A percentile compares a stretch with the other conserved stretches of the same genome.
phyloP scores from a whole-genome alignment of 345 rosid species.

The Chamaenerion angustifolium region DNA sequence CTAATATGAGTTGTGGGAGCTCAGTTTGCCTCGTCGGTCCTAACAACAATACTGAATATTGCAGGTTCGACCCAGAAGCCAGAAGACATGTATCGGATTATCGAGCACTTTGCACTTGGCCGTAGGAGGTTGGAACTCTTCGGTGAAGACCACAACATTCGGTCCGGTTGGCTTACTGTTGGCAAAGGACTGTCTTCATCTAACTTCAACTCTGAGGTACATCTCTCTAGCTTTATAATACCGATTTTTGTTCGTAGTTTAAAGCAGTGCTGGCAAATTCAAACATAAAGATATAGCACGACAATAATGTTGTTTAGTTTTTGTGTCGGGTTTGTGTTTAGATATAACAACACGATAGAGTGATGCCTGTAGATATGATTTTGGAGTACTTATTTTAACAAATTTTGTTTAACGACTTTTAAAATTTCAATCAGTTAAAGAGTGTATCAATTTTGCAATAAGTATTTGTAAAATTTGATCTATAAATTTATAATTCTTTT shows the following conservation, averaged over 20 bases:
- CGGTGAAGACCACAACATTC: conserved; percentile 93
- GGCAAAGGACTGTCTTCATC: conserved; percentile 85
- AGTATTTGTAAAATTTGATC: too few relatives aligned
- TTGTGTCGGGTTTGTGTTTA: too few relatives aligned
- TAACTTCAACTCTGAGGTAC: conserved; percentile 75
- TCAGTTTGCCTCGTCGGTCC: not conserved
- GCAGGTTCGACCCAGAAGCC: conserved; percentile 95
- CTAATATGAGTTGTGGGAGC: not conserved
- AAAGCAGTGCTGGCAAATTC: too few relatives aligned
- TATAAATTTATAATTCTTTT: too few relatives aligned
- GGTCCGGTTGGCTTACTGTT: conserved; percentile 90
- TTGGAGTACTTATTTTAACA: too few relatives aligned
- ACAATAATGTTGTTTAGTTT: too few relatives aligned
- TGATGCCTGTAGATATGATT: too few relatives aligned
- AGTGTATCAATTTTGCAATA: too few relatives aligned
- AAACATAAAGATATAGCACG: too few relatives aligned
- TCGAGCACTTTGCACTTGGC: conserved; percentile 96
- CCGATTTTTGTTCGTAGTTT: not conserved
- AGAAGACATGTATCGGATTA: conserved; percentile 93
- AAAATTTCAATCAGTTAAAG: too few relatives aligned
- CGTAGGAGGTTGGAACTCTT: conserved; percentile 95
- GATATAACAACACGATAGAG: too few relatives aligned
- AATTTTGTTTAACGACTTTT: too few relatives aligned
- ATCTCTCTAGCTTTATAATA: not conserved
- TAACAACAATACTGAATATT: not conserved